phyloP scores from a whole-genome alignment of 2,329 filamentous ascomycete species.

The Ascochyta fabae region DNA sequence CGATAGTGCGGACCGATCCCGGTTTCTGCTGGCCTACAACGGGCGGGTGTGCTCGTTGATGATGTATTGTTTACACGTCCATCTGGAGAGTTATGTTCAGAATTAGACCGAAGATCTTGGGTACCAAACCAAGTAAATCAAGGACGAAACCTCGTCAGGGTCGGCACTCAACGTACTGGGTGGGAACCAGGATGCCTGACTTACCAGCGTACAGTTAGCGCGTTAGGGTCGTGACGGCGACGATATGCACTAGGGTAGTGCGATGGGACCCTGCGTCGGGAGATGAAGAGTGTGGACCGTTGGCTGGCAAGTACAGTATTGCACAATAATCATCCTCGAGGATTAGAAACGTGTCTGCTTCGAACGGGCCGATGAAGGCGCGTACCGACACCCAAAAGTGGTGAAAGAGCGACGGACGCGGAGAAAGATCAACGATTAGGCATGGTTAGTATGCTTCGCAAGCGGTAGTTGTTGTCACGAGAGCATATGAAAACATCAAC shows the following conservation, averaged over 20 bases:
- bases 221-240: neutral
- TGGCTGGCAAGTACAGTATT: neutral
- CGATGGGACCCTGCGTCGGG: conserved; percentile 8
- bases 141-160: neutral
- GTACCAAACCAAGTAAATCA: neutral
- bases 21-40: too few relatives aligned
- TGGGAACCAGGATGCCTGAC: neutral
- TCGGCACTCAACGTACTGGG: neutral
- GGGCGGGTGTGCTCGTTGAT: too few relatives aligned
- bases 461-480: too few relatives aligned
- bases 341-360: neutral
- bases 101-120: neutral
- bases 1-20: neutral
- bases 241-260: neutral
- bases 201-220: too few relatives aligned
- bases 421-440: too few relatives aligned
- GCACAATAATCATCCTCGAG: neutral
- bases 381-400: too few relatives aligned
- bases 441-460: too few relatives aligned
- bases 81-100: too few relatives aligned
- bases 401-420: too few relatives aligned
- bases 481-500: too few relatives aligned
- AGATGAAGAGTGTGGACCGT: neutral
- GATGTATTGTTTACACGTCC: too few relatives aligned
- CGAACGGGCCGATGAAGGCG: neutral